phyloP scores from a whole-genome alignment of 768 basidiomycete genomes.

The Trametes coccinea region DNA sequence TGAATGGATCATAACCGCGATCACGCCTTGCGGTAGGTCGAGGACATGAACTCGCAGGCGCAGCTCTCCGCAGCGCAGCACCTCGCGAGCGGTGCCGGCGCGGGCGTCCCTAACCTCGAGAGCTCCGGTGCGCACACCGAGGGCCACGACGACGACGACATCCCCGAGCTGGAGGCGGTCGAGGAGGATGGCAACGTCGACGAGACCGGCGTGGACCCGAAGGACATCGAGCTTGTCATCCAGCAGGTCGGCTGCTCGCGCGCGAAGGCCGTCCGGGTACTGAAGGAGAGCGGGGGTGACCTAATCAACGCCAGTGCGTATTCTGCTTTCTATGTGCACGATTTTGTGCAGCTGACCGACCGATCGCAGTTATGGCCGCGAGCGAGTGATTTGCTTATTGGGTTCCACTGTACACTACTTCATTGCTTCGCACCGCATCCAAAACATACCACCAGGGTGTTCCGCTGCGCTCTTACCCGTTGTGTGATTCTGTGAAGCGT shows the following conservation, averaged over 20 bases:
- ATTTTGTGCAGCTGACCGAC: conserved; percentile 6
- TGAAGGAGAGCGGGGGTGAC: conserved; percentile 92
- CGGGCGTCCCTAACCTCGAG: conserved; percentile 48
- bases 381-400: conserved; percentile 61
- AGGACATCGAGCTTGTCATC: conserved; percentile 96
- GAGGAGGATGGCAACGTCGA: conserved; percentile 83
- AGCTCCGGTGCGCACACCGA: conserved; percentile 56
- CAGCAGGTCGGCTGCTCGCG: conserved; percentile 86
- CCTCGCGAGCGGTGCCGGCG: conserved; percentile 54
- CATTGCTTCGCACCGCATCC: conserved; percentile 18
- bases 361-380: conserved; percentile 79
- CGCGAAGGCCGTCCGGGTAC: conserved; percentile 85
- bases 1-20: neutral
- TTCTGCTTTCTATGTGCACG: conserved; percentile 1
- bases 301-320: conserved; percentile 94
- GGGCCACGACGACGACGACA: conserved; percentile 68
- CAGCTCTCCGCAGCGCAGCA: conserved; percentile 81
- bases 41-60: conserved; percentile 83
- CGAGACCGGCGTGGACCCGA: conserved; percentile 86
- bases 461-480: conserved; percentile 1
- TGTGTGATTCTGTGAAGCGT: neutral
- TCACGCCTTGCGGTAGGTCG: conserved; percentile 50
- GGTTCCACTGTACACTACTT: conserved; percentile 32
- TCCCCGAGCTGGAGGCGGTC: conserved; percentile 79
- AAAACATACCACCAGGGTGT: conserved; percentile 15